phyloP scores from a whole-genome alignment of 805 yeast species.

The Candida silvatica region DNA sequence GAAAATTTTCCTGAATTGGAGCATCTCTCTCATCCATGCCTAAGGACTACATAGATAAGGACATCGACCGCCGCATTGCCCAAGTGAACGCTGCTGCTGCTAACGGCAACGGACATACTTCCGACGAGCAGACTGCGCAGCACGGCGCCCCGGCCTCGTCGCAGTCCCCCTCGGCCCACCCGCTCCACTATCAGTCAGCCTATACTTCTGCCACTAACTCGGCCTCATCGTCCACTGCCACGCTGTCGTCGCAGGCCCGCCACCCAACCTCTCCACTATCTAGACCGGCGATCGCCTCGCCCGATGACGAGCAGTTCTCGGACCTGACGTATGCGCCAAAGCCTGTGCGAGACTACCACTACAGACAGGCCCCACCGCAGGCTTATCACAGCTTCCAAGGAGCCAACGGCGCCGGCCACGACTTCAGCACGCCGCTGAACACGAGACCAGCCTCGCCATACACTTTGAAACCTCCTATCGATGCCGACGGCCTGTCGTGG shows the following conservation, averaged over 20 bases:
- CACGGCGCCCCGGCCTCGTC: too few species aligned
- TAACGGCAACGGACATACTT: too few species aligned
- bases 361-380: slow-evolving; percentile 23
- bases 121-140: too few species aligned
- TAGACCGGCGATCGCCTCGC: slow-evolving; percentile 11
- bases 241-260: not conserved
- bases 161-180: too few species aligned
- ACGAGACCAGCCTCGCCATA: slow-evolving; percentile 79
- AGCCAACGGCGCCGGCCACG: too few species aligned
- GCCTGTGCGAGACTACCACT: slow-evolving; percentile 27
- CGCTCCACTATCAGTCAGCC: too few species aligned
- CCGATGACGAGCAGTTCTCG: slow-evolving; percentile 1
- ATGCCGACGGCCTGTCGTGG: slow-evolving; percentile 89
- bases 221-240: not conserved
- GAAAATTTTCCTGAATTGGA: too few species aligned
- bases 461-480: slow-evolving; percentile 78
- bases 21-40: too few species aligned
- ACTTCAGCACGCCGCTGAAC: slow-evolving; percentile 51
- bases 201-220: too few species aligned
- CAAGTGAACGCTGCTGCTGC: slow-evolving; percentile 3
- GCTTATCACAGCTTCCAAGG: too few species aligned
- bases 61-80: slow-evolving; percentile 10
- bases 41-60: slow-evolving; percentile 18
- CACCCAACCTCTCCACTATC: slow-evolving; percentile 18
- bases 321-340: slow-evolving; percentile 15